Conservation (phyloP, 2,329 filamentous ascomycete species). For the Fulvia fulva region DNA sequence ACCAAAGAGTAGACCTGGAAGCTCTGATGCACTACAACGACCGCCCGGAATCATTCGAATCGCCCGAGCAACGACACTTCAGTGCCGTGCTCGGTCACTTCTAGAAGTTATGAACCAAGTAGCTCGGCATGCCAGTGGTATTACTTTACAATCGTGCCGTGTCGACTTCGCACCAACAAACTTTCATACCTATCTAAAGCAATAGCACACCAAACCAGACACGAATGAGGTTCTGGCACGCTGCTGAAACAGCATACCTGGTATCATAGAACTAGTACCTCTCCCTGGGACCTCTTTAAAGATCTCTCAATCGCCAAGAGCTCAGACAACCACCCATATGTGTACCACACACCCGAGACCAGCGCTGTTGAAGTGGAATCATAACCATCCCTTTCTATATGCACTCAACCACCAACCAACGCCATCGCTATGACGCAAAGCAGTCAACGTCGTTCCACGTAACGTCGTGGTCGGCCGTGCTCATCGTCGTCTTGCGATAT, state of each 20-base stretch:
- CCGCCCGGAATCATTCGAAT: too few relatives aligned
- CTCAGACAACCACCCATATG: neutral
- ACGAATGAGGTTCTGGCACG: neutral
- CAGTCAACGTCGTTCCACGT: neutral
- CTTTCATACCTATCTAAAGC: neutral
- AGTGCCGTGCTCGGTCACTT: conserved; percentile 1
- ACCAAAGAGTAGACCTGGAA: conserved; percentile 46
- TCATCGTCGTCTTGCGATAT: neutral
- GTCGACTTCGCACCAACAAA: neutral
- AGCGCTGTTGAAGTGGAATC: neutral
- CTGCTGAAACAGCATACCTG: neutral
- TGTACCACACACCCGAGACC: neutral
- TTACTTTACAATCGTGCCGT: neutral
- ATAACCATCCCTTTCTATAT: too few relatives aligned
- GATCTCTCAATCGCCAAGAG: neutral
- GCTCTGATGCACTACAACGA: conserved; percentile 22
- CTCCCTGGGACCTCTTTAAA: too few relatives aligned
- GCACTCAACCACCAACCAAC: neutral
- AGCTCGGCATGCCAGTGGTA: neutral
- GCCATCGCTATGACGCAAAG: neutral
- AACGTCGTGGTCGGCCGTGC: neutral
- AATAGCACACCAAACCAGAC: neutral
- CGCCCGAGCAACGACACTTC: neutral
- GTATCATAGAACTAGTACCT: neutral
- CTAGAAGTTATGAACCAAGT: neutral